These are phyloP conservation scores for Stipa capillata DNA, from an alignment of 176 grass and related monocot species.

Conservation along the genomic window DNA sequence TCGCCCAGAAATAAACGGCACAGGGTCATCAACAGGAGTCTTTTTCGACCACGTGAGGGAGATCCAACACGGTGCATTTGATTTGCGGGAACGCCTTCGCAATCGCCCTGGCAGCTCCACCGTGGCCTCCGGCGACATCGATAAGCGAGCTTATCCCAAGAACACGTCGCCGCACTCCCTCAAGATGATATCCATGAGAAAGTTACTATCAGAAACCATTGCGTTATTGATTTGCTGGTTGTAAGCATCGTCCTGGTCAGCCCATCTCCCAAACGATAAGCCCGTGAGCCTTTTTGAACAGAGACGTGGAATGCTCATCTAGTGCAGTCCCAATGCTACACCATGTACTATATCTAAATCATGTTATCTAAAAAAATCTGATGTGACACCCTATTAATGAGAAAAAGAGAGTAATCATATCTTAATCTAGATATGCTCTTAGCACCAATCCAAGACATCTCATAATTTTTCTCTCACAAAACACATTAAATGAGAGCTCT, in stretches of 20 bases:
- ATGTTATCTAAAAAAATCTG: no score
- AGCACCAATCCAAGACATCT: no score
- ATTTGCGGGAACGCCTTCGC: conserved; percentile 24
- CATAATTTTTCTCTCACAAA: no score
- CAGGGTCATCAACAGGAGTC: background rate
- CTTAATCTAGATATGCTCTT: no score
- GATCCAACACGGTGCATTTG: conserved; percentile 37
- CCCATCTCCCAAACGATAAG: background rate
- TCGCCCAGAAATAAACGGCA: conserved; percentile 29
- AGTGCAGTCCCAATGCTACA: no score
- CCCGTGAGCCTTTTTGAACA: background rate
- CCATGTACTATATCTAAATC: no score
- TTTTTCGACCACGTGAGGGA: conserved; percentile 36
- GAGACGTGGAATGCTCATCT: background rate
- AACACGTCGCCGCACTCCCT: background rate
- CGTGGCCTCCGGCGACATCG: conserved; percentile 32
- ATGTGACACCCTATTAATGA: no score
- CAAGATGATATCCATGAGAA: conserved; percentile 7
- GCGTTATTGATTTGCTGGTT: conserved; percentile 19
- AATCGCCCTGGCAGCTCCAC: conserved; percentile 3
- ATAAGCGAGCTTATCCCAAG: conserved; percentile 23
- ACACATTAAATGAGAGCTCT: no score
- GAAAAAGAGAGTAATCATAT: no score
- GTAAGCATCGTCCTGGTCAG: conserved; percentile 6
- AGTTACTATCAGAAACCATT: conserved; percentile 26